These are phyloP conservation scores for Phytophthora citricola DNA, from an alignment of 352 stramenopile genomes.

Conservation along the genomic window DNA sequence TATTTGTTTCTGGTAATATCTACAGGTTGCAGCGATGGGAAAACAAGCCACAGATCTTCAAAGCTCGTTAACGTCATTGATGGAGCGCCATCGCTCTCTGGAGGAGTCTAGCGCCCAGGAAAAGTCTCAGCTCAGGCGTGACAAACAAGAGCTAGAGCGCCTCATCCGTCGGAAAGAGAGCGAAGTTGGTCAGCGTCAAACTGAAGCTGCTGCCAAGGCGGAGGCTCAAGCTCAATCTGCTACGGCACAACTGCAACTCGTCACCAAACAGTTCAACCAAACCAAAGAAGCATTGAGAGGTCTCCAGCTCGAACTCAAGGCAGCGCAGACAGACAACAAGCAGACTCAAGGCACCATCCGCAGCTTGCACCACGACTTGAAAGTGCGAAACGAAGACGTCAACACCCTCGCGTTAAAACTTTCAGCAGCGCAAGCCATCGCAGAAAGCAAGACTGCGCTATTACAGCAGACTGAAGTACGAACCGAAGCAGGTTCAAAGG, in stretches of 20 bases:
- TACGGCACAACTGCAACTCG: conserved; percentile 20
- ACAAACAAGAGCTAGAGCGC: conserved; percentile 45
- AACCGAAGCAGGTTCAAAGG: conserved; percentile 27
- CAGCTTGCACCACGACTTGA: conserved; percentile 22
- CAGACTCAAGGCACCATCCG: conserved; percentile 20
- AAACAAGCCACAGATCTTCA: conserved; percentile 19
- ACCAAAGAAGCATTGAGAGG: conserved; percentile 5
- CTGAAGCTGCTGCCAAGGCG: conserved; percentile 25
- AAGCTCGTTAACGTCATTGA: conserved; percentile 14
- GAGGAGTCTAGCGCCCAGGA: conserved; percentile 31
- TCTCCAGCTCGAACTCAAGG: conserved; percentile 15
- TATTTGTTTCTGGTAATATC: background rate
- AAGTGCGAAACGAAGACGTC: conserved; percentile 22
- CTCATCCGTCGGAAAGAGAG: conserved; percentile 39
- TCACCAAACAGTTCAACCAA: conserved; percentile 24
- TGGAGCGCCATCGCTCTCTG: conserved; percentile 26
- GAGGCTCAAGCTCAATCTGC: conserved; percentile 4
- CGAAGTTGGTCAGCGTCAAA: conserved; percentile 19
- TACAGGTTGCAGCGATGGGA: conserved; percentile 10
- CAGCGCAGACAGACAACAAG: conserved; percentile 21
- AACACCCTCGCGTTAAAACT: conserved; percentile 31
- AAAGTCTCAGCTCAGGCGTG: conserved; percentile 38
- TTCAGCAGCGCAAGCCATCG: background rate
- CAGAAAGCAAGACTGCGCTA: conserved; percentile 12
- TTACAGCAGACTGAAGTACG: conserved; percentile 39